A percentile compares a stretch with the other conserved stretches of the same genome.
These are phyloP conservation scores for Selaginella tamariscina DNA, from an alignment of 75 land plant genomes.

Conservation along the genomic window DNA sequence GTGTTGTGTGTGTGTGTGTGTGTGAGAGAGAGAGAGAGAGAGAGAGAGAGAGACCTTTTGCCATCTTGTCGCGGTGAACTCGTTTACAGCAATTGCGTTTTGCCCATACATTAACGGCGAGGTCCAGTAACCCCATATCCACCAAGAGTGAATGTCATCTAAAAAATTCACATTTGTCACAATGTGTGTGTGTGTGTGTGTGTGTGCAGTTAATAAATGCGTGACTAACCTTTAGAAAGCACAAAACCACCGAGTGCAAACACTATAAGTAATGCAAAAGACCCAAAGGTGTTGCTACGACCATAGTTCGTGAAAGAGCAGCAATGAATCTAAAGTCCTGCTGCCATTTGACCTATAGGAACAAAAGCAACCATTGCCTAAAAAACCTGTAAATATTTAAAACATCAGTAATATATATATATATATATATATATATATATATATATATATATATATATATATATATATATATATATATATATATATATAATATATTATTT, in stretches of 20 bases:
- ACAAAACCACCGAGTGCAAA: not conserved
- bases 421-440: not conserved
- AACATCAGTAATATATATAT: not conserved
- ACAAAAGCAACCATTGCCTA: not conserved
- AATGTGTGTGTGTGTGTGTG: not conserved
- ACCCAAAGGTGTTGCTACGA: not conserved
- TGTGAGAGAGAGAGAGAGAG: too few species aligned
- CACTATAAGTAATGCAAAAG: not conserved
- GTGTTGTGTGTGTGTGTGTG: too few species aligned
- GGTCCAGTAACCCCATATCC: conserved; percentile 10
- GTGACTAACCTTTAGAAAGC: not conserved
- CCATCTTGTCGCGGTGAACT: not conserved
- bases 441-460: too few species aligned
- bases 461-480: too few species aligned
- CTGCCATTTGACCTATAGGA: not conserved
- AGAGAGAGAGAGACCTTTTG: too few species aligned
- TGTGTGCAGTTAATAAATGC: not conserved
- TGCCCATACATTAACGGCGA: conserved; percentile 2
- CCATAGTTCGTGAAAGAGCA: not conserved
- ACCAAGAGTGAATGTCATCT: conserved; percentile 6
- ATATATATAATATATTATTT: too few species aligned
- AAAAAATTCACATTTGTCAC: not conserved
- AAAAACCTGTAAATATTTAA: not conserved
- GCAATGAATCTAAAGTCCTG: not conserved
- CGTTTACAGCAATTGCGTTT: conserved; percentile 8